Evolutionary conservation across 164 flowering plant species (phyloP), one percentile per base, ranked within the genome.

Genomic region (Vitis rupestris): DNA sequence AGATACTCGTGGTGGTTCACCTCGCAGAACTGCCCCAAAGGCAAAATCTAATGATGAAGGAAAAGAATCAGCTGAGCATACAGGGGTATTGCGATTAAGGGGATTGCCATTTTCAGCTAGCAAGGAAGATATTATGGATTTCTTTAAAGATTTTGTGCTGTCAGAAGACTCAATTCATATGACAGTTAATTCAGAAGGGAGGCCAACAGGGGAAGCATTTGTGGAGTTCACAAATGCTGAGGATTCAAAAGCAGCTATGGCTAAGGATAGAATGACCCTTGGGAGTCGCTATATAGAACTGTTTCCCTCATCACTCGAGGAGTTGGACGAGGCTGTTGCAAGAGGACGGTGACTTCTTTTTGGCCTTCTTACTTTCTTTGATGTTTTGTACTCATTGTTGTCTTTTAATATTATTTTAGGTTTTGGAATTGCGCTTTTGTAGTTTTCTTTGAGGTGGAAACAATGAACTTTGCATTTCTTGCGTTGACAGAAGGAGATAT

Each of bases 231-330:
- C 77, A 7, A 83, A 77, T 65, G 81, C 88, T 5, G 94, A 90
- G 51, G 94, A 94, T 66, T 88, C 98, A 12, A 94, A 79, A 74
- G 94, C 88, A 14, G 97, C 97, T 8, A 92, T 94, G 99, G 79
- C 72, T 10, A 91, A 87, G 75, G 99, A 94, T 70, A 80, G 97
- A 71, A 94, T 79, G 97, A 82, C 90, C 2, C 83, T 94, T 30
- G 94, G 97, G 54, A 88, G 84, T 76, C 98, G 99, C 56, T 94
- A 94, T 53, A 85, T 94, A 19, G 99, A 94, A 78, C 78, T 94
- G 62, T 92, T 91, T 54, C 90, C 96, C 8, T 89, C 99, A 10
- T 74, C 91, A 10, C 75, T 57, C 2, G 89, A 88, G 74, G 97
- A 90, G 71, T 65, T 89, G 86, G 93, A 90, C 12, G 93, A 85